These are phyloP conservation scores for Lodderomyces jiufengensis DNA, from an alignment of 1,139 yeast species.

Conservation along the genomic window DNA sequence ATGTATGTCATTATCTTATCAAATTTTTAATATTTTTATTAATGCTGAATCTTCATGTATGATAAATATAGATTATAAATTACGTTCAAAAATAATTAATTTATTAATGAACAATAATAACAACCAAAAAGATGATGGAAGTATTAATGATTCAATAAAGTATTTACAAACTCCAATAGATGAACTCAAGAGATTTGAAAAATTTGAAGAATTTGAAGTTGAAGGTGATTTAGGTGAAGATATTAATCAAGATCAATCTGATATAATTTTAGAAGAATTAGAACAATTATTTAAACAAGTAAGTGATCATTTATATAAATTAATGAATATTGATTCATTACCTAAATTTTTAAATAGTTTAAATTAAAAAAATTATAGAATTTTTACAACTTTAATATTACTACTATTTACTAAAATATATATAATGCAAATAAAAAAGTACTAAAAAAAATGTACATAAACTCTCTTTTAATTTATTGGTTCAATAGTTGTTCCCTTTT, in stretches of 20 bases:
- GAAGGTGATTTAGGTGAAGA: background rate
- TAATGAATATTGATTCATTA: conserved; percentile 73
- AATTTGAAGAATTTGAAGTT: background rate
- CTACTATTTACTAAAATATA: background rate
- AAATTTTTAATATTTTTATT: conserved; percentile 64
- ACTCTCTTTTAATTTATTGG: conserved; percentile 39
- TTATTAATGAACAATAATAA: conserved; percentile 29
- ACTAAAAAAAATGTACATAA: background rate
- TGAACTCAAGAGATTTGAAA: background rate
- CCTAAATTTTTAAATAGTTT: conserved; percentile 56
- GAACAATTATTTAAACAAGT: conserved; percentile 8
- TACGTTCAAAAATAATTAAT: conserved; percentile 47
- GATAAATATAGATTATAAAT: conserved; percentile 62
- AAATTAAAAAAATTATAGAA: conserved; percentile 7
- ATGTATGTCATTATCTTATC: conserved; percentile 52
- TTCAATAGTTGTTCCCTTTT: conserved; percentile 87
- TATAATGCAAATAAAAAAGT: background rate
- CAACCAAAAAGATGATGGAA: background rate
- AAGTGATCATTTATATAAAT: conserved; percentile 40
- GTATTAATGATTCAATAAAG: conserved; percentile 1
- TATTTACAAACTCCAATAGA: conserved; percentile 11
- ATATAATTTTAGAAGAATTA: background rate
- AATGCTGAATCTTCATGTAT: conserved; percentile 69
- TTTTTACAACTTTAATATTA: no score
- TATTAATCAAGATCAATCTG: background rate